Evolutionary conservation across 805 yeast species (phyloP).

Genomic region (Yarrowia keelungensis): DNA sequence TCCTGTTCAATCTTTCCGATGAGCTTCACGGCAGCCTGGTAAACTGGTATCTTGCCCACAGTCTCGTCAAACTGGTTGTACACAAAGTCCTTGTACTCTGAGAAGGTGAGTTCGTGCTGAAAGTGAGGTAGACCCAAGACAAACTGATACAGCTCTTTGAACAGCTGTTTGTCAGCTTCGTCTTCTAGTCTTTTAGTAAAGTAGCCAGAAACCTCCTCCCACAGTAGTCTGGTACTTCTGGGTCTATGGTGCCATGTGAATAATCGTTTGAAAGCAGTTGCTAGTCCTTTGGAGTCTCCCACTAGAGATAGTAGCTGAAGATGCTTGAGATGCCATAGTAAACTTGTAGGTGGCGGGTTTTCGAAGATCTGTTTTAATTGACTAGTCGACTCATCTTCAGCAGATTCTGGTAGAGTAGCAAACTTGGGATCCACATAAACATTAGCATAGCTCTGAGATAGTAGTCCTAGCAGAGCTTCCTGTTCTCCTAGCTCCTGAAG

Average conservation of each 20-base stretch:
- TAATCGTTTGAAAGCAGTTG: conserved; percentile 7
- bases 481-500: conserved; percentile 16
- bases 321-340: conserved; percentile 23
- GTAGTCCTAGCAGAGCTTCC: conserved; percentile 4
- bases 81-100: conserved; percentile 27
- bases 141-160: background rate
- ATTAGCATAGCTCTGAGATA: conserved; percentile 26
- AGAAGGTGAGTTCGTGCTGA: conserved; percentile 20
- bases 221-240: conserved; percentile 2
- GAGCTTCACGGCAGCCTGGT: conserved; percentile 14
- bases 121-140: conserved; percentile 19
- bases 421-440: conserved; percentile 32
- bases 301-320: conserved; percentile 7
- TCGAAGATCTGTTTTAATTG: conserved; percentile 11
- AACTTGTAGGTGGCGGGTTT: background rate
- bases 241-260: conserved; percentile 24
- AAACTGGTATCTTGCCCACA: conserved; percentile 1
- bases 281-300: conserved; percentile 5
- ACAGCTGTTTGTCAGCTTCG: conserved; percentile 4
- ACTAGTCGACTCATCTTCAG: conserved; percentile 1
- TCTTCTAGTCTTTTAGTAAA: background rate
- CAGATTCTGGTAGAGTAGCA: conserved; percentile 9
- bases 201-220: conserved; percentile 4
- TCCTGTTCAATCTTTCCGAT: conserved; percentile 22
- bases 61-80: conserved; percentile 7